Percentiles rank a stretch among this genome's conserved stretches.
These are phyloP conservation scores for Oryza meridionalis DNA, from an alignment of 176 grass and related monocot species.

Conservation along the genomic window DNA sequence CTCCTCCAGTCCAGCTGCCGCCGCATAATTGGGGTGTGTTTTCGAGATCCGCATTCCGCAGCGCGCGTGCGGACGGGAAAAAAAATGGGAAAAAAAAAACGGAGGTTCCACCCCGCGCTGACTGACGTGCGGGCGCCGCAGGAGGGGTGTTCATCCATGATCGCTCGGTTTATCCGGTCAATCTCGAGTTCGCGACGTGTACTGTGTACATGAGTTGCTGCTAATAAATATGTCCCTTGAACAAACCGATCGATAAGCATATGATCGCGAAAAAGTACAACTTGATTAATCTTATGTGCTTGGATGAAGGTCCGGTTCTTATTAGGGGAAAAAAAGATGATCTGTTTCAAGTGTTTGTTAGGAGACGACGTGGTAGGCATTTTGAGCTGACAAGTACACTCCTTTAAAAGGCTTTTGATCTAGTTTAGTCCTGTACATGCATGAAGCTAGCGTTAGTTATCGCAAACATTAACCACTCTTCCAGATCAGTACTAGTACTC, in stretches of 20 bases:
- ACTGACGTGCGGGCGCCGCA: conserved; percentile 30
- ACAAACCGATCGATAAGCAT: conserved; percentile 10
- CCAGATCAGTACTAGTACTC: background rate
- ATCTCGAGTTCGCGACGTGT: background rate
- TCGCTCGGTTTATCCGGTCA: background rate
- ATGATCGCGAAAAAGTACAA: background rate
- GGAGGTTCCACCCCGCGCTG: background rate
- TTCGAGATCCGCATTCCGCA: conserved; percentile 53
- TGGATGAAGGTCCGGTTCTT: too few species aligned
- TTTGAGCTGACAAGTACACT: too few species aligned
- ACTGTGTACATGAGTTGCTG: background rate
- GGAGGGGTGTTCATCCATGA: too few species aligned
- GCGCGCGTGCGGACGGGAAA: conserved; percentile 35
- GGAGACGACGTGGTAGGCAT: background rate
- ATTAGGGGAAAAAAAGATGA: background rate
- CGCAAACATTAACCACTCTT: background rate
- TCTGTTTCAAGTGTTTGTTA: background rate
- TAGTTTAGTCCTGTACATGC: background rate
- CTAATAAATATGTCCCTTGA: too few species aligned
- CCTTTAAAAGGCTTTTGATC: too few species aligned
- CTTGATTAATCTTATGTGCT: background rate
- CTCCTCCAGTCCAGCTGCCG: background rate
- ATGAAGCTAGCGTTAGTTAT: background rate
- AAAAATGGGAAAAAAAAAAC: background rate
- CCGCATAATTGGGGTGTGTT: conserved; percentile 32